Evolutionary conservation across 805 yeast species (phyloP).

Genomic region (Spathaspora girioi): DNA sequence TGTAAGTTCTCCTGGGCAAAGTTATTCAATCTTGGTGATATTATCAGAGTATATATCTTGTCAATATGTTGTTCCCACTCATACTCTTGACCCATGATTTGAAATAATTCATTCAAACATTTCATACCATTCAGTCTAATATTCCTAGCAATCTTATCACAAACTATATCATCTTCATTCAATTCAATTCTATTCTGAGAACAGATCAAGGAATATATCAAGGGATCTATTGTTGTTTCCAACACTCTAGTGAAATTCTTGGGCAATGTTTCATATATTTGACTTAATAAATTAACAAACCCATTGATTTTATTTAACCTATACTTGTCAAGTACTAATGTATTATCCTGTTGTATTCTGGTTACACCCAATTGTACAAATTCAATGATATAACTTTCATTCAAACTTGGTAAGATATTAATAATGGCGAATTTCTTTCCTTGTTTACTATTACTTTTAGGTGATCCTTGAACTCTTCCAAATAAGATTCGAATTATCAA

Average conservation of each 20-base stretch:
- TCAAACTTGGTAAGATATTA: conserved; percentile 55
- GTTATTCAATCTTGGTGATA: conserved; percentile 60
- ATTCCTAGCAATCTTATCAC: conserved; percentile 47
- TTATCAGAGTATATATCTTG: conserved; percentile 48
- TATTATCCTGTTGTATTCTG: conserved; percentile 35
- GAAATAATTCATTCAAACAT: conserved; percentile 56
- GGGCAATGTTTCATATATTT: conserved; percentile 57
- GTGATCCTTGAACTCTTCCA: conserved; percentile 76
- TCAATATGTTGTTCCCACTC: conserved; percentile 55
- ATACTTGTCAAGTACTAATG: conserved; percentile 20
- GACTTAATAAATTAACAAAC: conserved; percentile 57
- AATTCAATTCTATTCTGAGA: conserved; percentile 39
- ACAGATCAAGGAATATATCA: conserved; percentile 50
- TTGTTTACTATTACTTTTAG: conserved; percentile 65
- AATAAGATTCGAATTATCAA: conserved; percentile 72
- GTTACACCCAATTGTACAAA: conserved; percentile 63
- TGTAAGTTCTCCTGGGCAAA: conserved; percentile 80
- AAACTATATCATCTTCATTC: conserved; percentile 15
- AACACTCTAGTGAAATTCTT: conserved; percentile 48
- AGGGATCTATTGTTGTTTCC: conserved; percentile 50
- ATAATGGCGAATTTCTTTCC: conserved; percentile 72
- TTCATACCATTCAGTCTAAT: conserved; percentile 68
- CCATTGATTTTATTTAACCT: conserved; percentile 47
- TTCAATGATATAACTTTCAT: conserved; percentile 46
- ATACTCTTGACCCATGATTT: conserved; percentile 43